Conservation (phyloP, 2,329 filamentous ascomycete genomes). For the Daldinia sp. region DNA sequence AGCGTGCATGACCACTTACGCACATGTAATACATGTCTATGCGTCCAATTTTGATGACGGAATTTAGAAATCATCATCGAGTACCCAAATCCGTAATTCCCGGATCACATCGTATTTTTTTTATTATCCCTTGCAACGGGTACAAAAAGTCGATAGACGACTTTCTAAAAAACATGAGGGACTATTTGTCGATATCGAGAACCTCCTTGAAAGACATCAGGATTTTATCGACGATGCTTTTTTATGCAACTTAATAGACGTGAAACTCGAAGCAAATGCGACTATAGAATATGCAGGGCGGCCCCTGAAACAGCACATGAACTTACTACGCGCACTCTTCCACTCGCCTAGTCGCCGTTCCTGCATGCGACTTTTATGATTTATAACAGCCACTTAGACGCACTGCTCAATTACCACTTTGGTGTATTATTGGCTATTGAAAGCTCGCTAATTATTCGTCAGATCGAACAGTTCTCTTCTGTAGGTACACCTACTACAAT, state of each 20-base stretch:
- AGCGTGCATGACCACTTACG: slow-evolving; percentile 38
- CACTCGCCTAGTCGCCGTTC: not conserved
- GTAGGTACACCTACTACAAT: not conserved
- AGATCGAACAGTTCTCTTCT: not conserved
- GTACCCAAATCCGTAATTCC: slow-evolving; percentile 5
- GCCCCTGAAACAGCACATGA: slow-evolving; percentile 35
- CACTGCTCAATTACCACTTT: not conserved
- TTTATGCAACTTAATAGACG: slow-evolving; percentile 15
- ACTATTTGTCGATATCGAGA: not conserved
- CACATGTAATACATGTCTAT: slow-evolving; percentile 23
- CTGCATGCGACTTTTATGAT: slow-evolving; percentile 5
- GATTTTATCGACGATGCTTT: not conserved
- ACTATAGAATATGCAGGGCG: slow-evolving; percentile 36
- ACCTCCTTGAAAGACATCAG: not conserved
- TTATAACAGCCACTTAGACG: slow-evolving; percentile 4
- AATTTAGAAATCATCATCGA: slow-evolving; percentile 13
- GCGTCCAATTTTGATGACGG: slow-evolving; percentile 18
- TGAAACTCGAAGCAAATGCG: slow-evolving; percentile 30
- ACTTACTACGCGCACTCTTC: slow-evolving; percentile 13
- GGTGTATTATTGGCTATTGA: not conserved
- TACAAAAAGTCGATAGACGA: slow-evolving; percentile 1
- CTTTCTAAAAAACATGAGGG: not conserved
- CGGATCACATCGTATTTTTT: not conserved
- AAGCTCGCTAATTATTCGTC: not conserved
- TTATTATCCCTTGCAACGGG: not conserved